Conservation (phyloP, 805 yeast genomes). For the Kluyveromyces lactis region DNA sequence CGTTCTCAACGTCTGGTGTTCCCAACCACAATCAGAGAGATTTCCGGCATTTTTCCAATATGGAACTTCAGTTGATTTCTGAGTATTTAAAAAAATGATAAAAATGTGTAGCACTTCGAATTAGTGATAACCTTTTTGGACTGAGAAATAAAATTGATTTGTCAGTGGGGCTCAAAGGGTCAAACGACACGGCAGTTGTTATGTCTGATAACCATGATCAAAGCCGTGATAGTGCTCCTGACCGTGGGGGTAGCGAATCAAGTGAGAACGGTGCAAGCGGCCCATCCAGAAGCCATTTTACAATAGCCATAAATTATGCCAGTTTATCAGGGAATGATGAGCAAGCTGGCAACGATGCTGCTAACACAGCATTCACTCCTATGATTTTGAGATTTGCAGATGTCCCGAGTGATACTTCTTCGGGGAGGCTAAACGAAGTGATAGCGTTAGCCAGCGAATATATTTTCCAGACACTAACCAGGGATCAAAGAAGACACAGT, state of each 20-base stretch:
- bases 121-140: too few species aligned
- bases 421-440: slow-evolving; percentile 50
- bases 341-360: slow-evolving; percentile 3
- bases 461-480: slow-evolving; percentile 55
- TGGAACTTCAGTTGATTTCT: too few species aligned
- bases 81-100: too few species aligned
- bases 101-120: too few species aligned
- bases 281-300: slow-evolving; percentile 18
- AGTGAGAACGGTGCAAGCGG: too few species aligned
- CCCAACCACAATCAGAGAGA: too few species aligned
- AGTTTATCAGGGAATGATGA: slow-evolving; percentile 13
- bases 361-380: slow-evolving; percentile 1
- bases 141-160: too few species aligned
- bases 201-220: neutral
- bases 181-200: neutral
- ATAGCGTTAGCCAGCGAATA: slow-evolving; percentile 61
- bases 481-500: slow-evolving; percentile 38
- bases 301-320: slow-evolving; percentile 26
- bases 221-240: too few species aligned
- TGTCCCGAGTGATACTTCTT: slow-evolving; percentile 49
- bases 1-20: too few species aligned
- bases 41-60: too few species aligned
- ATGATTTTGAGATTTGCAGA: slow-evolving; percentile 51
- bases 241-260: too few species aligned
- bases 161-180: too few species aligned